phyloP scores from a whole-genome alignment of 2,329 filamentous ascomycete species.

The Fusarium phyllophilum region DNA sequence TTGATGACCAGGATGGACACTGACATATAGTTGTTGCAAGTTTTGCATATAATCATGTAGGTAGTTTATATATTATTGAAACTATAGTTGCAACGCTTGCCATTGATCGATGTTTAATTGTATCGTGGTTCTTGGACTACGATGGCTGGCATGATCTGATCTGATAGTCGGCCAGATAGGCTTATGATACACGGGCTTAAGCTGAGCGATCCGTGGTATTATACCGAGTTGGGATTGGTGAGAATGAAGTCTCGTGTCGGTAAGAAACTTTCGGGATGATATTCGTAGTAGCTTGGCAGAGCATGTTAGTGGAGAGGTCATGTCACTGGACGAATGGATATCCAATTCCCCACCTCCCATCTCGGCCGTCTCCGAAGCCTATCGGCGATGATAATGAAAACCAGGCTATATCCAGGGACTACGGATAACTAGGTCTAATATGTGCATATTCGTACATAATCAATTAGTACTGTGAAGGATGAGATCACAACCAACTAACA shows the following conservation, averaged over 20 bases:
- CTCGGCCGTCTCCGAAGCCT: constrained; percentile 25
- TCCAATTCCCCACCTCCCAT: constrained; percentile 2
- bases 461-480: neutral
- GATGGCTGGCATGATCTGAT: neutral
- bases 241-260: constrained; percentile 18
- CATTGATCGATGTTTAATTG: neutral
- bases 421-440: neutral
- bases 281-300: constrained; percentile 24
- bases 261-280: constrained; percentile 16
- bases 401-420: constrained; percentile 6
- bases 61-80: constrained; percentile 27
- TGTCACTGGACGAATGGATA: constrained; percentile 13
- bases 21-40: constrained; percentile 11
- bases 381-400: constrained; percentile 8
- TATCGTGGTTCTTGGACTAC: neutral
- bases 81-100: neutral
- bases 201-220: neutral
- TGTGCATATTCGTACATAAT: neutral
- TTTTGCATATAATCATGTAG: constrained; percentile 34
- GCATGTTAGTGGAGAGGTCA: neutral
- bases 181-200: neutral
- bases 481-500: neutral
- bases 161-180: neutral
- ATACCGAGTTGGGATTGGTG: constrained; percentile 8
- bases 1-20: constrained; percentile 8